Evolutionary conservation across 345 rosid genomes (phyloP).

Genomic region (Microcos paniculata): DNA sequence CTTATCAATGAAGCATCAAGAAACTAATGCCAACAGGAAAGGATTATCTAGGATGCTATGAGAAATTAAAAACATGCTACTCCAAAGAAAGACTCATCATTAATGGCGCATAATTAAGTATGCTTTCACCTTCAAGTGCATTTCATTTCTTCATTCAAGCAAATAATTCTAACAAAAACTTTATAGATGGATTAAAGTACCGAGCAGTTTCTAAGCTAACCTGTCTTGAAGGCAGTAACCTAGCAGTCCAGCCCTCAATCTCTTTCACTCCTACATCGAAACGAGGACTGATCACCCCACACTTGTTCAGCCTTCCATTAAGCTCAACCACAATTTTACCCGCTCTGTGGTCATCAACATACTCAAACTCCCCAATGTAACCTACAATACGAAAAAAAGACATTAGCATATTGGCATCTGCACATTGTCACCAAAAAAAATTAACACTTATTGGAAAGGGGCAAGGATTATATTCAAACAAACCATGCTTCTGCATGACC

Average conservation of each 20-base stretch:
- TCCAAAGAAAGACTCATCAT: too few relatives aligned
- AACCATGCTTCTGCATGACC: conserved; percentile 82
- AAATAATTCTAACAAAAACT: too few relatives aligned
- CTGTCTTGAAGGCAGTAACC: conserved; percentile 80
- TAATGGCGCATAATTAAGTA: too few relatives aligned
- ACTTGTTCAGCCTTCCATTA: conserved; percentile 70
- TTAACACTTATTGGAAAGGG: background rate
- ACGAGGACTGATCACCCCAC: conserved; percentile 84
- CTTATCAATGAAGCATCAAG: too few relatives aligned
- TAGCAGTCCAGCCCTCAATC: conserved; percentile 79
- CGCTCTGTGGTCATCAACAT: conserved; percentile 75
- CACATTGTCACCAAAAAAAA: background rate
- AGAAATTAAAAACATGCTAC: too few relatives aligned
- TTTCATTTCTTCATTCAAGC: too few relatives aligned
- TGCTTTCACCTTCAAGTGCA: too few relatives aligned
- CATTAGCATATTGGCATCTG: background rate
- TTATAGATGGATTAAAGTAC: too few relatives aligned
- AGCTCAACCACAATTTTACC: conserved; percentile 77
- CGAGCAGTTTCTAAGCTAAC: conserved; percentile 21
- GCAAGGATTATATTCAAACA: conserved; percentile 20
- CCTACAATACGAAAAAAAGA: conserved; percentile 33
- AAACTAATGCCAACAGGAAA: too few relatives aligned
- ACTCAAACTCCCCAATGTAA: conserved; percentile 76
- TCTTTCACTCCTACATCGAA: conserved; percentile 75
- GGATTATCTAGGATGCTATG: too few relatives aligned